Evolutionary conservation across 2,329 filamentous ascomycete species (phyloP).

Genomic region (Myriosclerotinia curreyana): DNA sequence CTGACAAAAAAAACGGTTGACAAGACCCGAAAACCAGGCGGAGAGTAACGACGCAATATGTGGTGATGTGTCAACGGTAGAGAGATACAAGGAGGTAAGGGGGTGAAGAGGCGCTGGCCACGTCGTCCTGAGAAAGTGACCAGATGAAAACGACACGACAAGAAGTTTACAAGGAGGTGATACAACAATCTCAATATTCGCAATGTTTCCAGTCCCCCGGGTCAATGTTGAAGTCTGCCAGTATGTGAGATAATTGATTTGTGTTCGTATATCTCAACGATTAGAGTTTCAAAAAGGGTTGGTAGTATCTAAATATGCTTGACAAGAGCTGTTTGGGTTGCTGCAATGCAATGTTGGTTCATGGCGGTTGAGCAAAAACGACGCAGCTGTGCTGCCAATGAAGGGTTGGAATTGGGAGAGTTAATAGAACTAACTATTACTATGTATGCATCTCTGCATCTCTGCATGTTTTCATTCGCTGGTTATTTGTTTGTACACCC

Average conservation of each 20-base stretch:
- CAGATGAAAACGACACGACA: neutral
- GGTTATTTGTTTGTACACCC: neutral
- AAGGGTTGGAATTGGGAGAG: neutral
- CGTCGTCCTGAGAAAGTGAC: neutral
- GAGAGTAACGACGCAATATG: constrained; percentile 3
- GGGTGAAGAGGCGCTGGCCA: constrained; percentile 17
- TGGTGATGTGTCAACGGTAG: constrained; percentile 1
- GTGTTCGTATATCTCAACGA: neutral
- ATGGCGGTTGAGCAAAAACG: neutral
- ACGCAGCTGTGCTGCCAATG: neutral
- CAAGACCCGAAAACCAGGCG: neutral
- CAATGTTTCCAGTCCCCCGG: neutral
- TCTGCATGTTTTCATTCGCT: neutral
- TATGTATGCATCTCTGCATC: neutral
- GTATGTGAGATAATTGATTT: neutral
- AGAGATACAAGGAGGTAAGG: constrained; percentile 11
- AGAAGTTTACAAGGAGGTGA: neutral
- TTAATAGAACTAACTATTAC: neutral
- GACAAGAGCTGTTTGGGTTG: neutral
- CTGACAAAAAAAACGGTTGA: neutral
- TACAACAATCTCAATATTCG: neutral
- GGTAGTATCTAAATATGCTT: constrained; percentile 9
- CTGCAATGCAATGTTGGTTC: constrained; percentile 6
- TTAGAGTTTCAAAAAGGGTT: neutral
- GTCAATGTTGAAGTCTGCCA: neutral